Evolutionary conservation across 768 basidiomycete species (phyloP).

Genomic region (Tulasnella sp.): DNA sequence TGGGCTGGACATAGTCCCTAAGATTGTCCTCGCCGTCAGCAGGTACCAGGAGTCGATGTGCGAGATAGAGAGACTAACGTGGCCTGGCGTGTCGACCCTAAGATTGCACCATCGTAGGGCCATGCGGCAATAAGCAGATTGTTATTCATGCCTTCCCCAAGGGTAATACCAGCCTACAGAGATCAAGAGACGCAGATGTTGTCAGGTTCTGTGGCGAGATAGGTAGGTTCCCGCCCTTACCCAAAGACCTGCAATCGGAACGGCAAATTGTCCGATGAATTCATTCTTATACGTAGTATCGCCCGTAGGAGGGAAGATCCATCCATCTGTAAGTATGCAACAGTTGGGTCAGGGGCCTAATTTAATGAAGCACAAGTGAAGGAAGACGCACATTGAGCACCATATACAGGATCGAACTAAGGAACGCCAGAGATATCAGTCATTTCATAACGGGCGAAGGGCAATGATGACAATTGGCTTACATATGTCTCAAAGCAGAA

Average conservation of each 20-base stretch:
- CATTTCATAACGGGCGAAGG: no score
- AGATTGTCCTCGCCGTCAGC: neutral
- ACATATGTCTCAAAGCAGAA: slow-evolving; percentile 13
- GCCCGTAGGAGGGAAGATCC: slow-evolving; percentile 7
- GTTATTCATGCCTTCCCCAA: slow-evolving; percentile 45
- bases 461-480: neutral
- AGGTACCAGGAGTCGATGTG: slow-evolving; percentile 37
- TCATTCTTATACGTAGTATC: slow-evolving; percentile 26
- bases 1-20: slow-evolving; percentile 44
- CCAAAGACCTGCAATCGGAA: slow-evolving; percentile 47
- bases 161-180: slow-evolving; percentile 33
- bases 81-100: slow-evolving; percentile 42
- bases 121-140: slow-evolving; percentile 51
- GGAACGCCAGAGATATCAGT: neutral
- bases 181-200: neutral
- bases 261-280: slow-evolving; percentile 53
- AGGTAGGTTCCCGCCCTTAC: slow-evolving; percentile 20
- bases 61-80: slow-evolving; percentile 33
- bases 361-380: no score
- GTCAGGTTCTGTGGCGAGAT: no score
- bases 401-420: slow-evolving; percentile 4
- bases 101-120: slow-evolving; percentile 42
- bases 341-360: no score
- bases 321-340: neutral
- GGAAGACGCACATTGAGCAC: neutral